Percentiles rank a stretch among this genome's conserved stretches.
phyloP scores from a whole-genome alignment of 176 grass and related monocot species.

The Zoysia pacifica region DNA sequence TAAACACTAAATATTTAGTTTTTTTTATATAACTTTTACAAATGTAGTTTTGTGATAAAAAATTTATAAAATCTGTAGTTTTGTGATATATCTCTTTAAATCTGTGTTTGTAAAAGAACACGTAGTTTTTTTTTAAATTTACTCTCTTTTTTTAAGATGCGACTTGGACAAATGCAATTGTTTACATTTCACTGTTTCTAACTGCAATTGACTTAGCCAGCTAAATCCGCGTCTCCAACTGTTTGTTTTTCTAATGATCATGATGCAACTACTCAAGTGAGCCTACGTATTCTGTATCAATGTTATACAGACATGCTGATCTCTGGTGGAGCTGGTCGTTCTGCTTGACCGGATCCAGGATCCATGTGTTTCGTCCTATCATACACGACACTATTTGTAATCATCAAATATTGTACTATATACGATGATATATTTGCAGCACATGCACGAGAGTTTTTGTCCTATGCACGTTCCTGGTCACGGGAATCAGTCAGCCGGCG shows the following conservation, averaged over 20 bases:
- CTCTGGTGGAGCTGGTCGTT: background rate
- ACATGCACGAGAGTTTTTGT: background rate
- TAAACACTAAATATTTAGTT: too few relatives aligned
- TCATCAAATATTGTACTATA: background rate
- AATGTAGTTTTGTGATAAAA: too few relatives aligned
- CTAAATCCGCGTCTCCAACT: background rate
- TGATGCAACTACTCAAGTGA: background rate
- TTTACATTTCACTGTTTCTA: too few relatives aligned
- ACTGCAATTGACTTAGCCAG: too few relatives aligned
- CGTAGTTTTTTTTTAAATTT: too few relatives aligned
- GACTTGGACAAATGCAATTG: too few relatives aligned
- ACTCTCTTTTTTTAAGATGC: too few relatives aligned
- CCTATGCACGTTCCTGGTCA: background rate
- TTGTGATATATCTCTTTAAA: too few relatives aligned
- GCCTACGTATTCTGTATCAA: background rate
- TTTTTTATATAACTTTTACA: too few relatives aligned
- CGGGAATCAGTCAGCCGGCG: background rate
- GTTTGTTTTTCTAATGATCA: background rate
- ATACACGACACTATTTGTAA: background rate
- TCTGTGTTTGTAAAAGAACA: too few relatives aligned
- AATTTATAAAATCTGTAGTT: too few relatives aligned
- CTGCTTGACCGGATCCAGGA: conserved; percentile 1
- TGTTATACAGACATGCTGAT: too few relatives aligned
- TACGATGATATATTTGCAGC: background rate
- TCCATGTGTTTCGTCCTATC: background rate